These are phyloP conservation scores for Mycena vulgaris DNA, from an alignment of 768 basidiomycete genomes.

Conservation along the genomic window DNA sequence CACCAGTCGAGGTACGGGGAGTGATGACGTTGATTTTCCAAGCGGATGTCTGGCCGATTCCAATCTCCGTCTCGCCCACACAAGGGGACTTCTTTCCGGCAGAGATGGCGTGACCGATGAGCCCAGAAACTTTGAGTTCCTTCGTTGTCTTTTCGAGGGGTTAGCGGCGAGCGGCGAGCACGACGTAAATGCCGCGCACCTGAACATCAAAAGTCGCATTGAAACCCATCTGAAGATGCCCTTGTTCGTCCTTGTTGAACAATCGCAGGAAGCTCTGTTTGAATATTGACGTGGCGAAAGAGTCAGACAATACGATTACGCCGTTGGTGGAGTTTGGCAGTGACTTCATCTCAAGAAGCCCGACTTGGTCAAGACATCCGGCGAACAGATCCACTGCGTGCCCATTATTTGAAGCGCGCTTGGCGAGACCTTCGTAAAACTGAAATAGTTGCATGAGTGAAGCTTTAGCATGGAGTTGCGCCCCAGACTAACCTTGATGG, in stretches of 20 bases:
- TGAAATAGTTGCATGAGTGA: conserved; percentile 49
- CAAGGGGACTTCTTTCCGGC: conserved; percentile 96
- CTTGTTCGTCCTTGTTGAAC: conserved; percentile 94
- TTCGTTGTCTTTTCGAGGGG: conserved; percentile 87
- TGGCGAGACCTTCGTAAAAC: conserved; percentile 97
- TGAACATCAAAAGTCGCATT: conserved; percentile 99
- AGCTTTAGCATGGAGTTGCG: conserved; percentile 7
- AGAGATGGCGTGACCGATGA: conserved; percentile 98
- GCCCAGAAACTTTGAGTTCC: conserved; percentile 97
- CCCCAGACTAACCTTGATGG: conserved; percentile 80
- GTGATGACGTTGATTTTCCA: conserved; percentile 97
- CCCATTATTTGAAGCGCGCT: conserved; percentile 94
- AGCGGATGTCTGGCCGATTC: conserved; percentile 97
- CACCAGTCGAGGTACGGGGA: conserved; percentile 88
- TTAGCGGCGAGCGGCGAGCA: conserved; percentile 1
- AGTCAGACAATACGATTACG: conserved; percentile 95
- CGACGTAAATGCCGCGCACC: conserved; percentile 57
- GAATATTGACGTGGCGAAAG: conserved; percentile 98
- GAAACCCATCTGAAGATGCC: conserved; percentile 96
- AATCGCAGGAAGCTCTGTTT: conserved; percentile 97
- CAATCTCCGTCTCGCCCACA: conserved; percentile 99
- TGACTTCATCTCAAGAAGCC: conserved; percentile 97
- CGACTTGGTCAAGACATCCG: conserved; percentile 98
- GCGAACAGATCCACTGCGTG: conserved; percentile 97
- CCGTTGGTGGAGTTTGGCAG: conserved; percentile 97